These are phyloP conservation scores for Graphium sp. DNA, from an alignment of 2,329 filamentous ascomycete genomes.

Conservation along the genomic window DNA sequence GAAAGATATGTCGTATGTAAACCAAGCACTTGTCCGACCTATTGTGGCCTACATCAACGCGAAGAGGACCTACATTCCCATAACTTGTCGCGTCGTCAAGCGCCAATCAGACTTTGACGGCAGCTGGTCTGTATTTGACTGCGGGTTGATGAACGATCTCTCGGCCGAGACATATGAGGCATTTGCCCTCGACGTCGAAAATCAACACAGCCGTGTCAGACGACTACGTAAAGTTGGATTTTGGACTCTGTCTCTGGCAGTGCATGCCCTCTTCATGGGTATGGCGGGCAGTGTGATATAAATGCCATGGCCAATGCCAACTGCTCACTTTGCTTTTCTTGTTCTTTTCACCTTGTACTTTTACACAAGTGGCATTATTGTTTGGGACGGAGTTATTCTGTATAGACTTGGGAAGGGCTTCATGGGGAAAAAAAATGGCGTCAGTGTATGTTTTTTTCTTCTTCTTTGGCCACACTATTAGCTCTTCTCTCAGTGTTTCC, in stretches of 20 bases:
- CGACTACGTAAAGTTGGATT: conserved; percentile 91
- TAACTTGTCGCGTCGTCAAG: conserved; percentile 90
- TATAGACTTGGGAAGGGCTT: too few species aligned
- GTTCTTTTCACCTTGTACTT: too few species aligned
- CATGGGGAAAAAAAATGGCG: too few species aligned
- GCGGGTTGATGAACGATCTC: conserved; percentile 82
- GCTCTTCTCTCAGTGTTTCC: too few species aligned
- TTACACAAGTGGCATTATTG: too few species aligned
- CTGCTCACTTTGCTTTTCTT: too few species aligned
- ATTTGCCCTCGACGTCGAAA: conserved; percentile 79
- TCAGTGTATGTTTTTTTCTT: too few species aligned
- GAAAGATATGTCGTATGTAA: conserved; percentile 82
- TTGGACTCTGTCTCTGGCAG: conserved; percentile 84
- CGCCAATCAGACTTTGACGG: conserved; percentile 79
- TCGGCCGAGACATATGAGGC: conserved; percentile 89
- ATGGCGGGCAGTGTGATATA: conserved; percentile 67
- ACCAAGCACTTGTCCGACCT: conserved; percentile 83
- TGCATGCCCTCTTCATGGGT: conserved; percentile 87
- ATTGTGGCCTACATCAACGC: conserved; percentile 98
- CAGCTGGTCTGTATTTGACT: conserved; percentile 88
- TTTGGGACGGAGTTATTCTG: too few species aligned
- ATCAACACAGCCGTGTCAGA: conserved; percentile 71
- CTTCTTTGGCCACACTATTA: too few species aligned
- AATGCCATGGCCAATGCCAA: too few species aligned
- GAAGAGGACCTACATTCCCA: conserved; percentile 85